Percentiles rank a stretch among this genome's conserved stretches.
phyloP scores from a whole-genome alignment of 2,329 filamentous ascomycete genomes.

The Bipolaris victoriae region DNA sequence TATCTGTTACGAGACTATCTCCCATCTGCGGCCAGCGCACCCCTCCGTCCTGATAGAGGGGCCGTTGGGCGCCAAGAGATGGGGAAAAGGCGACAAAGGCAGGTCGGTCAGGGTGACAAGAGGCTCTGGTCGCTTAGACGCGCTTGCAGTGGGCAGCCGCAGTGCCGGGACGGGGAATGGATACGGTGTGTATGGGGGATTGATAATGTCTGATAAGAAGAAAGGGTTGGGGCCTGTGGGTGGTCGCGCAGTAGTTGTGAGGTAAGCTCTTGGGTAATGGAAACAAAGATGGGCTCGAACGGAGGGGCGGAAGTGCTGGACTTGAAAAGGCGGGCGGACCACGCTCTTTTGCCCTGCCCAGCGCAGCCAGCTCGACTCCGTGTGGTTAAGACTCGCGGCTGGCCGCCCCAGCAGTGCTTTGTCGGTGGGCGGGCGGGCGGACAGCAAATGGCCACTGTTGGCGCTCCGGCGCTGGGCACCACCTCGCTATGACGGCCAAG shows the following conservation, averaged over 20 bases:
- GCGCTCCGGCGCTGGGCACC: conserved; percentile 22
- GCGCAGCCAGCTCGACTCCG: conserved; percentile 14
- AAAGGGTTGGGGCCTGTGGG: conserved; percentile 37
- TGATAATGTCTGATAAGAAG: conserved; percentile 55
- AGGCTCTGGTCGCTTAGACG: conserved; percentile 47
- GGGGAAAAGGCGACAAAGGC: conserved; percentile 43
- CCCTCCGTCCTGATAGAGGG: conserved; percentile 49
- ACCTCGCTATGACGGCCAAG: conserved; percentile 27
- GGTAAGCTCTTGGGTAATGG: conserved; percentile 58
- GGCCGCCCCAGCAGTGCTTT: conserved; percentile 21
- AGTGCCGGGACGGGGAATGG: conserved; percentile 41
- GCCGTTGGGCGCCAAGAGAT: conserved; percentile 44
- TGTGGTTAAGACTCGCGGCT: conserved; percentile 28
- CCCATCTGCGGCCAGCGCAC: conserved; percentile 57
- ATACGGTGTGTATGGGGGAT: conserved; percentile 46
- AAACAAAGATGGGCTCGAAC: conserved; percentile 45
- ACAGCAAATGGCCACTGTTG: conserved; percentile 29
- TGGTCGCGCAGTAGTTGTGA: conserved; percentile 52
- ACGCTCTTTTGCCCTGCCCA: conserved; percentile 31
- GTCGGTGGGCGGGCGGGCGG: conserved; percentile 8
- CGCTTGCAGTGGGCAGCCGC: conserved; percentile 42
- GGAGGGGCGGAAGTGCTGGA: conserved; percentile 44
- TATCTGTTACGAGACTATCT: conserved; percentile 55
- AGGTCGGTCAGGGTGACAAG: conserved; percentile 27
- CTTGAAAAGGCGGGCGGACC: conserved; percentile 45